phyloP scores from a whole-genome alignment of 192 early-diverging fungal genomes.

The Backusella tarrabulga region DNA sequence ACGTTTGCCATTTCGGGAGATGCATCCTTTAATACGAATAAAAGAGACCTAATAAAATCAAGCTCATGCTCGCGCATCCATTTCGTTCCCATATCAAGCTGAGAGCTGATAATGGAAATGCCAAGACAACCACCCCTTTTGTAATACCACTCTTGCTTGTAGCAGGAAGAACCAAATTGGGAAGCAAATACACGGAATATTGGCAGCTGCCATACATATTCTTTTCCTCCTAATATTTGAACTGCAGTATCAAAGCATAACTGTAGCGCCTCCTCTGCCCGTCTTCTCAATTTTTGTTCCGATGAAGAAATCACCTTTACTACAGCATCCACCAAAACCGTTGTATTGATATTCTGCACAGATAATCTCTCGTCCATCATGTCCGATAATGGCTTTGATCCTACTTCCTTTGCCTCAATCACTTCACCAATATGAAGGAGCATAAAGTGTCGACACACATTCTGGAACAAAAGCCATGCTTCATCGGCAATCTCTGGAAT shows the following conservation, averaged over 20 bases:
- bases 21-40: slow-evolving; percentile 94
- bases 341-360: slow-evolving; percentile 53
- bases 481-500: slow-evolving; percentile 59
- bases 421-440: slow-evolving; percentile 70
- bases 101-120: slow-evolving; percentile 77
- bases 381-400: slow-evolving; percentile 42
- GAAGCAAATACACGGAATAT: slow-evolving; percentile 80
- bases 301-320: slow-evolving; percentile 78
- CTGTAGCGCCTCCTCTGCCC: slow-evolving; percentile 68
- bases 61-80: slow-evolving; percentile 96
- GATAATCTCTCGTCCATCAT: slow-evolving; percentile 49
- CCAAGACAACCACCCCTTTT: slow-evolving; percentile 92
- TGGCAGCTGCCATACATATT: slow-evolving; percentile 60
- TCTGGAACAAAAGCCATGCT: slow-evolving; percentile 62
- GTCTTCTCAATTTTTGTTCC: slow-evolving; percentile 49
- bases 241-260: slow-evolving; percentile 61
- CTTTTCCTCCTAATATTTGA: slow-evolving; percentile 56
- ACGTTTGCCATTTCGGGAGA: slow-evolving; percentile 73
- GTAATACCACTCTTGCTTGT: slow-evolving; percentile 81
- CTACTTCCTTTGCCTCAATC: slow-evolving; percentile 50
- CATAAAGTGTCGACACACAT: slow-evolving; percentile 75
- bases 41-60: slow-evolving; percentile 88
- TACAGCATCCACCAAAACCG: slow-evolving; percentile 76
- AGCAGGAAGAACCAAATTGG: slow-evolving; percentile 89
- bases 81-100: slow-evolving; percentile 79